Evolutionary conservation across 2,329 filamentous ascomycete genomes (phyloP), one percentile per base, ranked within the genome.

Genomic region (Apiospora arundinis): DNA sequence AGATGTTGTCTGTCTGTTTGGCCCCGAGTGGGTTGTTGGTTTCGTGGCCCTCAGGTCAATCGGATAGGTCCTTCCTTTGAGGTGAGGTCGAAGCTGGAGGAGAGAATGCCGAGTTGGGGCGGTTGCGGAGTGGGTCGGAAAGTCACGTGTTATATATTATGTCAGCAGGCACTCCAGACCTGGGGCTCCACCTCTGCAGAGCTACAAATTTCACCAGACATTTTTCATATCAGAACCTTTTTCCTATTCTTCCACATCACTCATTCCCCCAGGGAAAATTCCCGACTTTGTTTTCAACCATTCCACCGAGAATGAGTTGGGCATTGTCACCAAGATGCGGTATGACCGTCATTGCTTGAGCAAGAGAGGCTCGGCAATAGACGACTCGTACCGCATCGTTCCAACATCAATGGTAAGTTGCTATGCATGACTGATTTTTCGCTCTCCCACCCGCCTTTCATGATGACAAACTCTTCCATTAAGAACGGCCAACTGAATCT

Each of bases 401-500:
- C 21, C 42, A 45, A 32, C 63, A 23, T 42, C 9, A 21, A 69
- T 52, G 67, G 67, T 69, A 69, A 69, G 48, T 46, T 28, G 3
- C 18, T 4, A 28, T 46, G 40, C 40, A 42, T 5, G 2, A 42
- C 32, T 60, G 21, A 18, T 45, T 45, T 67, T 67, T 18, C 46
- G 9, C 44, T 40, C 2, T 49, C 32, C 32, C 67, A 25, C 48
- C 6, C 25, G 45, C 48, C 66, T 69, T 63, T 40, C 28, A 83
- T 89, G 88, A 91, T 91, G 88, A 90, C 82, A 83, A 80, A 83
- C 75, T 79, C 83, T 87, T 84, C 83, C 67, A 68, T 88, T 89
- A 90, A 90, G 88, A 90, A 90, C 88, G 88, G 88, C 88, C 88
- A 89, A 88, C 89, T 87, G 87, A 91, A 89, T 82, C 77, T 78